Conservation (phyloP, 495 filamentous ascomycete genomes). For the Penicillium odoratum region DNA sequence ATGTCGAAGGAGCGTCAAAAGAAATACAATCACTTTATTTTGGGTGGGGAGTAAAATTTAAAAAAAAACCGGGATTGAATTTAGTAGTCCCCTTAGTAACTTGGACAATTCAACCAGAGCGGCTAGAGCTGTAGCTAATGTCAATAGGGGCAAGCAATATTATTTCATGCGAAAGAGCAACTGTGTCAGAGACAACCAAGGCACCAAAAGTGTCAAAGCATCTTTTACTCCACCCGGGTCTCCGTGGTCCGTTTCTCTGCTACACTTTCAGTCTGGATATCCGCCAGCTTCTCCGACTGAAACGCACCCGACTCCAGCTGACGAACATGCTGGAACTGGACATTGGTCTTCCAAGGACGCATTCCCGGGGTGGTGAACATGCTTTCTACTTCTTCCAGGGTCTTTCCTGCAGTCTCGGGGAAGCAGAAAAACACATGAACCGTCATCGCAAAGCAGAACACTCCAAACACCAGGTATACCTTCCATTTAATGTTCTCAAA, state of each 20-base stretch:
- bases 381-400: conserved; percentile 70
- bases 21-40: too few species aligned
- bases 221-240: not conserved
- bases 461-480: conserved; percentile 73
- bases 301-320: conserved; percentile 30
- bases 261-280: conserved; percentile 16
- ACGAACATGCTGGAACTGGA: conserved; percentile 34
- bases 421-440: conserved; percentile 79
- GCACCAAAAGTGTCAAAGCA: not conserved
- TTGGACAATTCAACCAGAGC: too few species aligned
- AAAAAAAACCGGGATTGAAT: too few species aligned
- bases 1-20: too few species aligned
- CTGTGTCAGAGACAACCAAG: not conserved
- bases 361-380: conserved; percentile 67
- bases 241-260: not conserved
- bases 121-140: too few species aligned
- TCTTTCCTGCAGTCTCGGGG: conserved; percentile 81
- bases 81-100: too few species aligned
- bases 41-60: too few species aligned
- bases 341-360: conserved; percentile 66
- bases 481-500: conserved; percentile 75
- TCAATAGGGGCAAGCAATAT: not conserved
- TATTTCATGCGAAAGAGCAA: not conserved
- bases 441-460: conserved; percentile 71
- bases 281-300: conserved; percentile 30